These are phyloP conservation scores for Capsicum pubescens DNA, from an alignment of 257 asterid species.

Conservation along the genomic window DNA sequence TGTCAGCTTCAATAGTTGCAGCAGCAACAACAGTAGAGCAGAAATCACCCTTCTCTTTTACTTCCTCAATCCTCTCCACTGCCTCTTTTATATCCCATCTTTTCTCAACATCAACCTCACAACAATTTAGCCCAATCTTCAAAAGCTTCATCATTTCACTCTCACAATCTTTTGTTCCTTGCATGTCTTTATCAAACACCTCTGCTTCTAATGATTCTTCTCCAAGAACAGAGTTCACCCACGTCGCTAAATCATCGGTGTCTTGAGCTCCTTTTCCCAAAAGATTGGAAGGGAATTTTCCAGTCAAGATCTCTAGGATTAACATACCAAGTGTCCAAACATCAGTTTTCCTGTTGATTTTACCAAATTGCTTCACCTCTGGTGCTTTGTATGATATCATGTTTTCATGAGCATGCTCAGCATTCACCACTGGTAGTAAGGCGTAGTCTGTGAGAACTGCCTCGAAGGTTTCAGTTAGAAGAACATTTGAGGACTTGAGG, in stretches of 20 bases:
- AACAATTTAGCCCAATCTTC: constrained; percentile 66
- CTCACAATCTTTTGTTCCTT: constrained; percentile 38
- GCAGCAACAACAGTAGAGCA: constrained; percentile 47
- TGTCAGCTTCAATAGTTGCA: constrained; percentile 51
- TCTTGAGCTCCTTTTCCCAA: constrained; percentile 54
- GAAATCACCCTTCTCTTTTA: constrained; percentile 56
- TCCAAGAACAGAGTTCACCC: constrained; percentile 55
- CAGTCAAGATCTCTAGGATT: constrained; percentile 74
- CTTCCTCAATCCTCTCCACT: constrained; percentile 63
- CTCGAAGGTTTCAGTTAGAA: constrained; percentile 51
- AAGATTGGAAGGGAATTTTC: constrained; percentile 67
- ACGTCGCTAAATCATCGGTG: constrained; percentile 46
- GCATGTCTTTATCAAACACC: constrained; percentile 71
- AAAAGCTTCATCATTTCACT: constrained; percentile 73
- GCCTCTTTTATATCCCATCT: constrained; percentile 73
- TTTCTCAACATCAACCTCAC: constrained; percentile 57
- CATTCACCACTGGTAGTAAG: constrained; percentile 76
- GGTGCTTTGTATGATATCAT: constrained; percentile 88
- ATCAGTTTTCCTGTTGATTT: constrained; percentile 82
- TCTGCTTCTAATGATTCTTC: constrained; percentile 39
- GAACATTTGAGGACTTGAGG: constrained; percentile 86
- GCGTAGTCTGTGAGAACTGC: constrained; percentile 83
- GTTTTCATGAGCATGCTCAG: constrained; percentile 75
- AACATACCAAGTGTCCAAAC: constrained; percentile 86
- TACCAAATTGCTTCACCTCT: constrained; percentile 55